Base-by-base conservation (phyloP, 1,139 yeast species). In the Yamadazyma diddensiae region DNA sequence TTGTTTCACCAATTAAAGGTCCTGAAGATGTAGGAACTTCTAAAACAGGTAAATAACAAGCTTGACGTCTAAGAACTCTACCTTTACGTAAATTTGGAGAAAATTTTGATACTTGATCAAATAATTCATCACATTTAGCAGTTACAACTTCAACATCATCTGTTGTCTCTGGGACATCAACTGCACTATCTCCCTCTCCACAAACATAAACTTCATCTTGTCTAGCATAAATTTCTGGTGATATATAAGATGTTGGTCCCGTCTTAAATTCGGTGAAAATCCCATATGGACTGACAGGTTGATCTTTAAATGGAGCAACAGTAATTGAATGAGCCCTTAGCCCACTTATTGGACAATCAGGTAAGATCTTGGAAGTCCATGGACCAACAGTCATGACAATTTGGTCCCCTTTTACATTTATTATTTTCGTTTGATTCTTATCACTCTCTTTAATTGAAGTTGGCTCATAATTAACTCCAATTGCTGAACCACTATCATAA, bases 181-280 rank as follows among this genome's bases (percentile, higher is more conserved):
- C 95, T 6, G 83, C 72, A 1, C 92, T 82, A 53, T 90, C 97
- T 26, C 97, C 96, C 59, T 92, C 98, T 30, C 98, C 98, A 62
- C 98, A 92, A 1, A 92, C 94, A 50, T 90, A 92, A 21, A 92
- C 95, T 58, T 92, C 98, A 59, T 92, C 97, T 51, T 80, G 82
- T 52, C 98, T 77, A 7, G 98, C 96, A 56, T 92, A 92, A 39
- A 92, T 80, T 56, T 92, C 98, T 1, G 98, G 98, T 1, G 92
- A 79, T 24, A 82, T 82, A 56, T 82, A 84, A 32, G 78, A 71
- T 34, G 70, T 70, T 15, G 77, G 70, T 14, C 76, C 77, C 13
- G 85, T 67, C 51, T 81, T 82, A 47, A 90, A 70, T 57, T 92
- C 97, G 7, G 97, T 87, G 62, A 92, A 94, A 28, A 92, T 80